A percentile compares a stretch with the other conserved stretches of the same genome.
Evolutionary conservation across 345 rosid species (phyloP).

Genomic region (Viola odorata): DNA sequence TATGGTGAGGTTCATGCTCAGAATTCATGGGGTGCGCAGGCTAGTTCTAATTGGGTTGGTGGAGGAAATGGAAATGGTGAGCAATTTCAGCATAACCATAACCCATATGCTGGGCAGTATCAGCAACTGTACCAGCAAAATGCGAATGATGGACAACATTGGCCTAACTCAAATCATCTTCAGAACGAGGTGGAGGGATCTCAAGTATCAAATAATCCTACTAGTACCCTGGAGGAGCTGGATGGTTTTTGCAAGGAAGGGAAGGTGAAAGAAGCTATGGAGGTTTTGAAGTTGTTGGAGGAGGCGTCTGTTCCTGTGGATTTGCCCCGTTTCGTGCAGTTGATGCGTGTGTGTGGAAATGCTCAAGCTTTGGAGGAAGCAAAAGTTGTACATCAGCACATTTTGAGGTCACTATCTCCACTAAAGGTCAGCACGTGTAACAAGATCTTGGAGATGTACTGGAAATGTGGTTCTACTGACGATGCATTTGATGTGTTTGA

Average conservation of each 20-base stretch:
- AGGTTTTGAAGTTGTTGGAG: constrained; percentile 39
- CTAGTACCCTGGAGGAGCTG: constrained; percentile 31
- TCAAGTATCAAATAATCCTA: constrained; percentile 8
- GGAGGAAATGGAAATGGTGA: constrained; percentile 15
- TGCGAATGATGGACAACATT: background rate
- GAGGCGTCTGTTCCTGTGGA: constrained; percentile 39
- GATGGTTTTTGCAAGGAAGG: constrained; percentile 50
- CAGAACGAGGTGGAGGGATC: constrained; percentile 4
- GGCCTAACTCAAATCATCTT: background rate
- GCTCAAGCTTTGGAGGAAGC: constrained; percentile 57
- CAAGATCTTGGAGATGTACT: constrained; percentile 61
- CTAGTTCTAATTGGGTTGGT: constrained; percentile 11
- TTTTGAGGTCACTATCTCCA: constrained; percentile 26
- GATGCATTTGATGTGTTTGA: constrained; percentile 49
- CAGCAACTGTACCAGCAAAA: background rate
- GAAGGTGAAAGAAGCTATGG: constrained; percentile 55
- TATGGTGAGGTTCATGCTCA: background rate
- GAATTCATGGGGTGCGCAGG: constrained; percentile 8
- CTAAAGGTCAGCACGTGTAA: constrained; percentile 38
- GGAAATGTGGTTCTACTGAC: constrained; percentile 44
- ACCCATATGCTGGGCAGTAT: background rate
- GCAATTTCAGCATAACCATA: background rate
- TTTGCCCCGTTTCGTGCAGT: constrained; percentile 31
- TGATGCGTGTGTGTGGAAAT: constrained; percentile 63
- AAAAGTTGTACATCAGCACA: constrained; percentile 43